These are phyloP conservation scores for Vachellia collinsii DNA, from an alignment of 306 rosid genomes.

Conservation along the genomic window DNA sequence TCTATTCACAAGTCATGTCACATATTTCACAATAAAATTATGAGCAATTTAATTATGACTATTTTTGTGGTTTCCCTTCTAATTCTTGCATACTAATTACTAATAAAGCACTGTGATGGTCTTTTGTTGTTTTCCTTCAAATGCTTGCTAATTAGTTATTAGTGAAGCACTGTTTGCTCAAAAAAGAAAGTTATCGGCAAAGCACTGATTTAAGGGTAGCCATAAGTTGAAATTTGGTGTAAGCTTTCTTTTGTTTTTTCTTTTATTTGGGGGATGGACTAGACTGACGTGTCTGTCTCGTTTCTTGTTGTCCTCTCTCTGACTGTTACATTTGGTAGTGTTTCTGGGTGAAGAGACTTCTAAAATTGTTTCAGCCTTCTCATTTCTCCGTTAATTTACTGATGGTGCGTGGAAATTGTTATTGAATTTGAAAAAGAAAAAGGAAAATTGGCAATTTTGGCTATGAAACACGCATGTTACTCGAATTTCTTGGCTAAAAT, in stretches of 20 bases:
- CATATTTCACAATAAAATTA: background rate
- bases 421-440: constrained; percentile 17
- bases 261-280: background rate
- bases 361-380: constrained; percentile 14
- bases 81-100: constrained; percentile 1
- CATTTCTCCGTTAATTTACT: background rate
- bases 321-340: background rate
- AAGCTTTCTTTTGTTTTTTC: background rate
- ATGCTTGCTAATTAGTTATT: constrained; percentile 7
- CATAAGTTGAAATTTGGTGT: background rate
- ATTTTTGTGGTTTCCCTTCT: constrained; percentile 12
- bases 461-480: background rate
- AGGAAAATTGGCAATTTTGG: background rate
- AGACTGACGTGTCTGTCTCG: constrained; percentile 5
- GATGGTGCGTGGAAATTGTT: constrained; percentile 1
- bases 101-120: background rate
- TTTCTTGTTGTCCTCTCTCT: constrained; percentile 2
- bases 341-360: background rate
- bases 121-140: constrained; percentile 14
- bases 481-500: constrained; percentile 24
- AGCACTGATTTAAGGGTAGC: background rate
- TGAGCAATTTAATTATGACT: background rate
- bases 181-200: no score
- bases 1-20: background rate
- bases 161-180: background rate